phyloP scores from a whole-genome alignment of 2,329 filamentous ascomycete genomes.

The Trichoderma harzianum region DNA sequence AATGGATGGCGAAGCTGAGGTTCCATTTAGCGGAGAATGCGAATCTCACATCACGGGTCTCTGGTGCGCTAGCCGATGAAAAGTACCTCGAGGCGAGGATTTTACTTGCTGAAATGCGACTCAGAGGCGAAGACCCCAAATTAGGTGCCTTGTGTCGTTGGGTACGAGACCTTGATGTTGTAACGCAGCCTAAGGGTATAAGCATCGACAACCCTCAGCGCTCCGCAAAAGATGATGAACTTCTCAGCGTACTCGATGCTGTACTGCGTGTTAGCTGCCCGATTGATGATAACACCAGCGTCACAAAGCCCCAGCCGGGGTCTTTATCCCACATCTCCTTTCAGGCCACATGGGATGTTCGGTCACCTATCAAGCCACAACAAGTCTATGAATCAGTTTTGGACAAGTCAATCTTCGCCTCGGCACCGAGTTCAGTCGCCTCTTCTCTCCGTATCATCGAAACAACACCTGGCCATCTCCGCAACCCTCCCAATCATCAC shows the following conservation, averaged over 20 bases:
- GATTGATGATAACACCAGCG: slow-evolving; percentile 46
- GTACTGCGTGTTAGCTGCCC: slow-evolving; percentile 62
- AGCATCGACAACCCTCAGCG: slow-evolving; percentile 33
- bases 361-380: slow-evolving; percentile 39
- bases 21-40: slow-evolving; percentile 42
- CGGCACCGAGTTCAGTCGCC: slow-evolving; percentile 36
- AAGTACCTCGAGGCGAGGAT: slow-evolving; percentile 64
- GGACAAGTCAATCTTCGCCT: slow-evolving; percentile 52
- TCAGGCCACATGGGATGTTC: slow-evolving; percentile 60
- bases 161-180: slow-evolving; percentile 68
- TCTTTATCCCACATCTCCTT: slow-evolving; percentile 51
- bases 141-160: slow-evolving; percentile 67
- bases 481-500: slow-evolving; percentile 67
- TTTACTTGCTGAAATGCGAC: slow-evolving; percentile 66
- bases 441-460: slow-evolving; percentile 57
- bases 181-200: slow-evolving; percentile 51
- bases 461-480: slow-evolving; percentile 54
- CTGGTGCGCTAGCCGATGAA: slow-evolving; percentile 61
- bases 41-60: slow-evolving; percentile 65
- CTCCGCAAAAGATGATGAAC: slow-evolving; percentile 48
- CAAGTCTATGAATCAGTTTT: slow-evolving; percentile 56
- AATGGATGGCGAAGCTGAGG: neutral
- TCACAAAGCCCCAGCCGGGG: slow-evolving; percentile 26
- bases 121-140: slow-evolving; percentile 62
- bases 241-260: slow-evolving; percentile 60